These are phyloP conservation scores for Thuidium tamariscinum DNA, from an alignment of 225 moss, liverwort and hornwort species.

Conservation along the genomic window DNA sequence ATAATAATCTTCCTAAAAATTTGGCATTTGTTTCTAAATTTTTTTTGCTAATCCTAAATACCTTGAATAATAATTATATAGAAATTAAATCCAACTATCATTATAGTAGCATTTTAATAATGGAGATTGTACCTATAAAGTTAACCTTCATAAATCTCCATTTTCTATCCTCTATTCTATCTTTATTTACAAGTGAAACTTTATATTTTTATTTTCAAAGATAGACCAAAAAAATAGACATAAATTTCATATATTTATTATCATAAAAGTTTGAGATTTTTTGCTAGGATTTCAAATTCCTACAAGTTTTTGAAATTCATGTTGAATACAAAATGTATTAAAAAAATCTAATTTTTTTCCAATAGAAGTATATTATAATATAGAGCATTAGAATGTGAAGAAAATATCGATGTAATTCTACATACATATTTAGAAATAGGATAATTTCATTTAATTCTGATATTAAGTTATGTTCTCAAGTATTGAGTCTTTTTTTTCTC, in stretches of 20 bases:
- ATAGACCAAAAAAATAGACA: no score
- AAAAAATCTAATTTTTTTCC: background rate
- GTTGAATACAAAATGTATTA: background rate
- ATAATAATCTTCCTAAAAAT: background rate
- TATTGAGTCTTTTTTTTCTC: no score
- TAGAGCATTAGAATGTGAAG: background rate
- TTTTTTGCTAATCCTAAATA: fast-evolving
- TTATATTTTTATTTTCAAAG: background rate
- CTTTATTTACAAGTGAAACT: background rate
- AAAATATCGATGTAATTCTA: background rate
- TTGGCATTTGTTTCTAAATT: background rate
- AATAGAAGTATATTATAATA: background rate
- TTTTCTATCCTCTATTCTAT: fast-evolving
- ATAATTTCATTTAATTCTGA: no score
- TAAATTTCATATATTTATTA: background rate
- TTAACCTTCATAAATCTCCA: fast-evolving
- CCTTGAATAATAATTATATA: background rate
- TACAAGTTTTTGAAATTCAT: background rate
- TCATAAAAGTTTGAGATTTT: background rate
- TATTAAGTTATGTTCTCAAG: no score
- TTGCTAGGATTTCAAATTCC: background rate
- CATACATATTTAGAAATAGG: background rate
- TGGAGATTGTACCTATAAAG: fast-evolving
- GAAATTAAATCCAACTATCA: background rate
- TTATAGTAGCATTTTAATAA: background rate